Conservation (phyloP, 768 basidiomycete genomes). For the Suillus discolor region DNA sequence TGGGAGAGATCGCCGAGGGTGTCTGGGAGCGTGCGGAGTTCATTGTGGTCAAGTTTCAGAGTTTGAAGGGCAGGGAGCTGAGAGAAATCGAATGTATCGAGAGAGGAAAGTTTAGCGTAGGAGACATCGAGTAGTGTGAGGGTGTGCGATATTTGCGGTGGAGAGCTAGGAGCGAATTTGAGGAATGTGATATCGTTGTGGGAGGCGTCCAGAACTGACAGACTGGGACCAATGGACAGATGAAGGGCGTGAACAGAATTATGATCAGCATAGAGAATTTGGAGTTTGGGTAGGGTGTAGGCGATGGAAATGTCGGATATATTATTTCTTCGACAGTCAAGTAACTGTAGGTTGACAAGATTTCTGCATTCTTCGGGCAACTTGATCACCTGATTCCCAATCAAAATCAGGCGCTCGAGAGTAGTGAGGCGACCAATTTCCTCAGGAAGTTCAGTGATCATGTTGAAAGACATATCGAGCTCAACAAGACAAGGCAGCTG, state of each 20-base stretch:
- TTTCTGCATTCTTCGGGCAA: slow-evolving; percentile 65
- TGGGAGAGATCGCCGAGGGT: slow-evolving; percentile 71
- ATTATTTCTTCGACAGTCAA: slow-evolving; percentile 87
- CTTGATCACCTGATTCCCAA: slow-evolving; percentile 80
- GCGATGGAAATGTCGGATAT: slow-evolving; percentile 76
- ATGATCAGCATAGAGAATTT: slow-evolving; percentile 74
- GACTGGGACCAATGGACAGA: slow-evolving; percentile 66
- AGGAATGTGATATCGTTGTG: slow-evolving; percentile 90
- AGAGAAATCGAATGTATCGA: slow-evolving; percentile 73
- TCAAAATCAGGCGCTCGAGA: slow-evolving; percentile 74
- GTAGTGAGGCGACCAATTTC: slow-evolving; percentile 69
- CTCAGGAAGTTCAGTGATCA: slow-evolving; percentile 77
- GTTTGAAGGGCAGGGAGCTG: slow-evolving; percentile 71
- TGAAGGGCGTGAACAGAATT: slow-evolving; percentile 84
- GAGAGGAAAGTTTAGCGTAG: slow-evolving; percentile 81
- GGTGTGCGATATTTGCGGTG: slow-evolving; percentile 46
- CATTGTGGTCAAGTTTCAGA: slow-evolving; percentile 84
- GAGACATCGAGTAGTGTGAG: slow-evolving; percentile 86
- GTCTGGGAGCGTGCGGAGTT: slow-evolving; percentile 83
- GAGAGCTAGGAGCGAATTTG: slow-evolving; percentile 56
- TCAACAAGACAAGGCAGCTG: slow-evolving; percentile 74
- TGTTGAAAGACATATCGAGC: slow-evolving; percentile 95
- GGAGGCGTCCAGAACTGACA: slow-evolving; percentile 69
- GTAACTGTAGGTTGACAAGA: slow-evolving; percentile 60
- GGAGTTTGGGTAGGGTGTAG: slow-evolving; percentile 68